A percentile compares a stretch with the other conserved stretches of the same genome.
Evolutionary conservation across 495 filamentous ascomycete species (phyloP).

Genomic region (Neurospora sp.): DNA sequence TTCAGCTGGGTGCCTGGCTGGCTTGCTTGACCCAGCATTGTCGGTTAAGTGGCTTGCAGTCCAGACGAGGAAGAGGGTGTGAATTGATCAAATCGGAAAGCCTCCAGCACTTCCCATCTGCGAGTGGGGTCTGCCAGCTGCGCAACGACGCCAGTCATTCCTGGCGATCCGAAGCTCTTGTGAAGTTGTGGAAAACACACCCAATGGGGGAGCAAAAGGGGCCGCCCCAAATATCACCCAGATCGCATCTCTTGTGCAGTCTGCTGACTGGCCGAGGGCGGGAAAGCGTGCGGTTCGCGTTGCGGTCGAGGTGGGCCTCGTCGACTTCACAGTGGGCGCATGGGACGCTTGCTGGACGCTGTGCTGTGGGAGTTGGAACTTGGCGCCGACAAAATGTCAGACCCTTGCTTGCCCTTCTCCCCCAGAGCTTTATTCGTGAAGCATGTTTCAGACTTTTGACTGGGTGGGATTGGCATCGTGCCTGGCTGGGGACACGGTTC

Average conservation of each 20-base stretch:
- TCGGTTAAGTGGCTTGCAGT: background rate
- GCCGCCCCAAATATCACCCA: background rate
- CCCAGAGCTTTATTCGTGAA: slow-evolving; percentile 23
- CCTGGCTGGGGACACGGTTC: slow-evolving; percentile 15
- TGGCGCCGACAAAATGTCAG: background rate
- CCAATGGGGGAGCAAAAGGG: background rate
- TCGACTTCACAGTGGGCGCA: background rate
- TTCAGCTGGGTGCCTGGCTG: background rate
- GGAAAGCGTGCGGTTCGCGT: background rate
- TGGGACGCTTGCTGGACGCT: background rate
- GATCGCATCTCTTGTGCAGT: background rate
- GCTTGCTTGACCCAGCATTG: background rate
- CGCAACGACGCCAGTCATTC: background rate
- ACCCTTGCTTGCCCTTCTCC: slow-evolving; percentile 2
- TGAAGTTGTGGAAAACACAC: background rate
- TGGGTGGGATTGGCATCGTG: slow-evolving; percentile 13
- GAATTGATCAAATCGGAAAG: background rate
- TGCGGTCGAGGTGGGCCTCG: background rate
- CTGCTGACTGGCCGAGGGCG: background rate
- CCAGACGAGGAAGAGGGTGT: background rate
- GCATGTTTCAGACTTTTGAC: slow-evolving; percentile 24
- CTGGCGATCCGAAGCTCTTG: background rate
- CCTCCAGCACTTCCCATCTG: background rate
- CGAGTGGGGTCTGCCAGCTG: slow-evolving; percentile 4
- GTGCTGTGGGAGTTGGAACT: background rate